These are phyloP conservation scores for Osmanthus fragrans DNA, from an alignment of 257 asterid genomes.

Conservation along the genomic window DNA sequence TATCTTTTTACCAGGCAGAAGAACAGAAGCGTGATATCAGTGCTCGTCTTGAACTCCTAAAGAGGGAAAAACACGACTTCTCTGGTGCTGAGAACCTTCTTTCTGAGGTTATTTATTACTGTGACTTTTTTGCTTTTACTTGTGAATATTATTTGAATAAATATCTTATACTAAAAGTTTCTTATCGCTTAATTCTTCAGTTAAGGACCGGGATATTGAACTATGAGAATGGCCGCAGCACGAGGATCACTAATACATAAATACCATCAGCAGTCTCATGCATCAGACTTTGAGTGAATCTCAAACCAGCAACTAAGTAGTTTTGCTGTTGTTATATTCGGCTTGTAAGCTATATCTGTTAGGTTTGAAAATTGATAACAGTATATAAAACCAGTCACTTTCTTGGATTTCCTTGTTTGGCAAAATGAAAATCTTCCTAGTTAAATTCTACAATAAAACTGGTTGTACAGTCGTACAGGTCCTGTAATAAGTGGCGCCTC, in stretches of 20 bases:
- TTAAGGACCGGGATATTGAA: constrained; percentile 33
- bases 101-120: constrained; percentile 43
- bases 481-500: too few species aligned
- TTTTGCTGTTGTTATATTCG: constrained; percentile 12
- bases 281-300: constrained; percentile 14
- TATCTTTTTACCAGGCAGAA: constrained; percentile 54
- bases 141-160: not conserved
- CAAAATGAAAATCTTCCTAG: constrained; percentile 7
- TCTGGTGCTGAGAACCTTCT: constrained; percentile 46
- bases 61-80: constrained; percentile 53
- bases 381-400: not conserved
- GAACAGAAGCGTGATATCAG: constrained; percentile 46
- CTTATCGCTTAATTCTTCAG: constrained; percentile 34
- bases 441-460: not conserved
- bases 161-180: constrained; percentile 3
- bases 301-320: constrained; percentile 1
- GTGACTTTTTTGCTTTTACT: constrained; percentile 1
- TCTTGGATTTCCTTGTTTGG: constrained; percentile 7
- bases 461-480: too few species aligned
- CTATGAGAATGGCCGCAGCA: constrained; percentile 25
- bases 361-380: constrained; percentile 12
- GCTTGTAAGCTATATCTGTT: constrained; percentile 10
- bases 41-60: constrained; percentile 60
- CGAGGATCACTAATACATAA: constrained; percentile 25
- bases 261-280: constrained; percentile 6